A percentile compares a stretch with the other conserved stretches of the same genome.
These are phyloP conservation scores for Digitaria exilis DNA, from an alignment of 202 grass and related monocot genomes.

Conservation along the genomic window DNA sequence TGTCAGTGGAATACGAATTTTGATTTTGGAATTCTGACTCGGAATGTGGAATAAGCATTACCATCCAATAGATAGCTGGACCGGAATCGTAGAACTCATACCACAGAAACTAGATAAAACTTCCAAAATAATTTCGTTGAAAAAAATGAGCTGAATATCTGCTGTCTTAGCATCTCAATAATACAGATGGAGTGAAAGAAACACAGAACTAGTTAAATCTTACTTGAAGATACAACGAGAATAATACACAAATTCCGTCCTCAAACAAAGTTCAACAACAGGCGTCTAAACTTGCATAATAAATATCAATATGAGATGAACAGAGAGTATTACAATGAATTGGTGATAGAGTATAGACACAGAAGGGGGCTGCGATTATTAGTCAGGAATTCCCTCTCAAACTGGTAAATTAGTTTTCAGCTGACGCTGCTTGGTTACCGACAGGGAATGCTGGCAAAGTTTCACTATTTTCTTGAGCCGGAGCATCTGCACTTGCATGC, in stretches of 20 bases:
- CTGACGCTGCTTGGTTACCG: conserved; percentile 64
- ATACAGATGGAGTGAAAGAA: not conserved
- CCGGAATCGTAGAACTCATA: not conserved
- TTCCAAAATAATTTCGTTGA: not conserved
- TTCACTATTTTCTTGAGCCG: conserved; percentile 52
- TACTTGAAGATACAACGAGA: conserved; percentile 4
- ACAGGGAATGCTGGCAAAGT: conserved; percentile 46
- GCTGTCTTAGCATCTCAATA: not conserved
- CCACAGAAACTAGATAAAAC: not conserved
- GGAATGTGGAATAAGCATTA: too few relatives aligned
- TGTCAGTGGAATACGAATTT: not conserved
- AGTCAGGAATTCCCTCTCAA: conserved; percentile 11
- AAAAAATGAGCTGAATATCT: not conserved
- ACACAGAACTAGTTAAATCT: not conserved
- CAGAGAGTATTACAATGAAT: conserved; percentile 11
- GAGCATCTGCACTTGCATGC: conserved; percentile 69
- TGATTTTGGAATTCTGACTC: too few relatives aligned
- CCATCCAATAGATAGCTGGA: not conserved
- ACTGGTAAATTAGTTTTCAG: conserved; percentile 56
- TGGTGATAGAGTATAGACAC: conserved; percentile 29
- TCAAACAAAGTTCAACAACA: conserved; percentile 20
- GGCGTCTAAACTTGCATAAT: conserved; percentile 19
- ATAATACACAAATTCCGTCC: conserved; percentile 17
- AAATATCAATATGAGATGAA: conserved; percentile 20
- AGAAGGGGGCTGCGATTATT: conserved; percentile 14